Percentiles rank a stretch among this genome's conserved stretches.
Evolutionary conservation across 495 filamentous ascomycete species (phyloP).

Genomic region (Thermochaetoides thermophila): DNA sequence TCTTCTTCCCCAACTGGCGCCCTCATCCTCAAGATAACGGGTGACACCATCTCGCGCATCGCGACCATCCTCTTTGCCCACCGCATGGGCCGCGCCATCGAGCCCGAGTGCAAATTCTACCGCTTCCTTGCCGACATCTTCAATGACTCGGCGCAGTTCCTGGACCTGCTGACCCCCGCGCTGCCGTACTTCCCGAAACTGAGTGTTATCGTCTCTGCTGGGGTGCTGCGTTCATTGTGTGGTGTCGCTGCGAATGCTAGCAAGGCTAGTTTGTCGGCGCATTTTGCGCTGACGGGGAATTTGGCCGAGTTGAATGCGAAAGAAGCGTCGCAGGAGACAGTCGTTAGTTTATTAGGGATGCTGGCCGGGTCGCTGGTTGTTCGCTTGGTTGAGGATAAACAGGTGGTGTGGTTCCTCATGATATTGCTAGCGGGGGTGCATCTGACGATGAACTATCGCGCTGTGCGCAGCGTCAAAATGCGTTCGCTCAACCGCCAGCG

Average conservation of each 20-base stretch:
- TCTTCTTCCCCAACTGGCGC: slow-evolving; percentile 74
- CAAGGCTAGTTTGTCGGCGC: slow-evolving; percentile 81
- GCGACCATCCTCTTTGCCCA: slow-evolving; percentile 90
- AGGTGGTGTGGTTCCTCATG: slow-evolving; percentile 63
- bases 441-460: slow-evolving; percentile 68
- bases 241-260: slow-evolving; percentile 79
- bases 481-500: slow-evolving; percentile 77
- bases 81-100: slow-evolving; percentile 68
- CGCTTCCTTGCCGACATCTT: slow-evolving; percentile 81
- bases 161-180: slow-evolving; percentile 75
- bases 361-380: slow-evolving; percentile 72
- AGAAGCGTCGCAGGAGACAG: slow-evolving; percentile 91
- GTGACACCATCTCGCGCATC: slow-evolving; percentile 70
- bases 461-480: slow-evolving; percentile 73
- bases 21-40: slow-evolving; percentile 70
- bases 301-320: slow-evolving; percentile 88
- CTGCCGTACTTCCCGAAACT: slow-evolving; percentile 57
- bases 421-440: slow-evolving; percentile 58
- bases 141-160: slow-evolving; percentile 80
- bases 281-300: slow-evolving; percentile 84
- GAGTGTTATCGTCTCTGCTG: slow-evolving; percentile 54
- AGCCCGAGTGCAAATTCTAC: slow-evolving; percentile 91
- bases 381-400: slow-evolving; percentile 51
- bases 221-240: slow-evolving; percentile 67
- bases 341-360: slow-evolving; percentile 85